phyloP scores from a whole-genome alignment of 208 protist species.

The Trypanosoma grayi region DNA sequence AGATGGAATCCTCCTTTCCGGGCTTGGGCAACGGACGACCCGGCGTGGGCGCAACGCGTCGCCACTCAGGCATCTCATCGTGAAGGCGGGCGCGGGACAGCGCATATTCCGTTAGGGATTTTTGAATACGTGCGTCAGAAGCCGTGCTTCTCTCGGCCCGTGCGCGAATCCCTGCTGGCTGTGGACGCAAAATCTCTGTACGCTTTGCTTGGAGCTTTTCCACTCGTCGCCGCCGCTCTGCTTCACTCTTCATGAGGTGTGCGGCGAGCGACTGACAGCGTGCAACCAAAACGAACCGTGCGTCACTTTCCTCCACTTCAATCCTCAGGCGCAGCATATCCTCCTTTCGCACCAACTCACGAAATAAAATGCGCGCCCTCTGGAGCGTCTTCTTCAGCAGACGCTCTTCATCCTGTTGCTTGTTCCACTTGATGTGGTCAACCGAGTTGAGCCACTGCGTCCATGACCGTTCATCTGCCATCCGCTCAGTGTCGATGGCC shows the following conservation, averaged over 20 bases:
- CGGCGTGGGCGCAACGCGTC: not conserved
- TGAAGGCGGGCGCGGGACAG: slow-evolving; percentile 11
- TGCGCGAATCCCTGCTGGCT: not conserved
- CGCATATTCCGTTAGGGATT: slow-evolving; percentile 16
- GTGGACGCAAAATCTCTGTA: not conserved
- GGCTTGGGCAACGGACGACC: not conserved
- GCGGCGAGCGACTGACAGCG: not conserved
- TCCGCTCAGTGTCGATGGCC: not conserved
- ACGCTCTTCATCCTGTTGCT: slow-evolving; percentile 13
- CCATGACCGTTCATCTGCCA: slow-evolving; percentile 16
- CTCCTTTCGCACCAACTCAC: slow-evolving; percentile 20
- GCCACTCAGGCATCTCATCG: slow-evolving; percentile 1
- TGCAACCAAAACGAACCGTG: not conserved
- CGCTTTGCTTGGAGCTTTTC: not conserved
- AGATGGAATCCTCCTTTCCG: not conserved
- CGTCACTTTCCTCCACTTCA: slow-evolving; percentile 14
- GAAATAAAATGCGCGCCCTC: slow-evolving; percentile 19
- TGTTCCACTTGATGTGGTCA: slow-evolving; percentile 15
- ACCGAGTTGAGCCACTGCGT: slow-evolving; percentile 17
- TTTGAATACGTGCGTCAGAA: slow-evolving; percentile 11
- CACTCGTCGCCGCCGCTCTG: not conserved
- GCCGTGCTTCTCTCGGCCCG: slow-evolving; percentile 1
- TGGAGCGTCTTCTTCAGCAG: slow-evolving; percentile 6
- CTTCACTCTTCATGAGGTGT: slow-evolving; percentile 7
- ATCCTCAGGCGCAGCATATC: slow-evolving; percentile 10